Percentiles rank a stretch among this genome's conserved stretches.
These are phyloP conservation scores for Coffea canephora DNA, from an alignment of 257 asterid species.

Conservation along the genomic window DNA sequence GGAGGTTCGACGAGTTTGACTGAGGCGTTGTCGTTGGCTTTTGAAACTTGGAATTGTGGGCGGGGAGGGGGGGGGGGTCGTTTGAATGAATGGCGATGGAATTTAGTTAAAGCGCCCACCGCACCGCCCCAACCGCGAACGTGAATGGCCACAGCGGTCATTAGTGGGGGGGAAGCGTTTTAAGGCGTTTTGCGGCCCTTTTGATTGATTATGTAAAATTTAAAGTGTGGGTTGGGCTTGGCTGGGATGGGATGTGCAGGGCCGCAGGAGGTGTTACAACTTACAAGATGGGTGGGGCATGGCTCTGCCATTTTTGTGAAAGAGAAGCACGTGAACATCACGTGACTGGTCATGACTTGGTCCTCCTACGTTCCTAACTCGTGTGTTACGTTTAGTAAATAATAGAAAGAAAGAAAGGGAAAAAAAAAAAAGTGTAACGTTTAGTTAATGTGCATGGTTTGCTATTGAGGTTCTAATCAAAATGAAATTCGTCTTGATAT, in stretches of 20 bases:
- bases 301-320: not conserved
- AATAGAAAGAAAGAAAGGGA: too few species aligned
- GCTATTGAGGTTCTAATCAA: too few species aligned
- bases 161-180: not conserved
- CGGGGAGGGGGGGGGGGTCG: too few species aligned
- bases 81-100: too few species aligned
- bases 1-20: too few species aligned
- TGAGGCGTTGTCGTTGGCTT: too few species aligned
- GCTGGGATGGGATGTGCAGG: not conserved
- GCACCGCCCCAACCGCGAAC: conserved; percentile 8
- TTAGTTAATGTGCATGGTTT: too few species aligned
- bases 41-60: too few species aligned
- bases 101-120: not conserved
- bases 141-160: not conserved
- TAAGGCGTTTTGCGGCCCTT: not conserved
- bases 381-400: too few species aligned
- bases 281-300: not conserved
- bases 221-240: not conserved
- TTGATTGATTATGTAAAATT: not conserved
- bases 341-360: not conserved
- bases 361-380: not conserved
- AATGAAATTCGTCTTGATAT: too few species aligned
- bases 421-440: too few species aligned
- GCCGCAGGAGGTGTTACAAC: not conserved
- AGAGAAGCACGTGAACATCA: not conserved